Evolutionary conservation across 495 filamentous ascomycete species (phyloP).

Genomic region (Annulohypoxylon maeteangense): DNA sequence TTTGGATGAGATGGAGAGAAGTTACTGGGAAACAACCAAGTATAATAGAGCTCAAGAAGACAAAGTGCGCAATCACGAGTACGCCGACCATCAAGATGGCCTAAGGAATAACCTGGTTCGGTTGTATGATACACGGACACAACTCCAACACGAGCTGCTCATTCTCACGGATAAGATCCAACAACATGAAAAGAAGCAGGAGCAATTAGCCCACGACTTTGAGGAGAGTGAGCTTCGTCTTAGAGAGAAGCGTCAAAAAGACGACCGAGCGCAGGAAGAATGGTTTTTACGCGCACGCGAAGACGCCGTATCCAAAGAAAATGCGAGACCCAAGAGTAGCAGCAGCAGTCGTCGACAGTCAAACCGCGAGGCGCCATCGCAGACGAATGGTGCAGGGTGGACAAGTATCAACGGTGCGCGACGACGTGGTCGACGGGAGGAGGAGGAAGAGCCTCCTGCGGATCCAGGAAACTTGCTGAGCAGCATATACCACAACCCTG

Average conservation of each 20-base stretch:
- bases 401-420: conserved; percentile 46
- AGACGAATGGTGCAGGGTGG: conserved; percentile 35
- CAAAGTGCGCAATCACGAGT: conserved; percentile 21
- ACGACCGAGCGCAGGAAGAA: conserved; percentile 30
- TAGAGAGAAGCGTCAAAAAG: conserved; percentile 27
- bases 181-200: conserved; percentile 33
- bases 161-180: conserved; percentile 22
- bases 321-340: conserved; percentile 29
- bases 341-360: conserved; percentile 19
- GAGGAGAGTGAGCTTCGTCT: conserved; percentile 20
- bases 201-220: conserved; percentile 31
- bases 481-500: conserved; percentile 47
- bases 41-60: conserved; percentile 37
- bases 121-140: conserved; percentile 31
- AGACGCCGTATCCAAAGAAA: conserved; percentile 19
- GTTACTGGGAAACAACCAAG: conserved; percentile 36
- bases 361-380: conserved; percentile 26
- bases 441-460: conserved; percentile 42
- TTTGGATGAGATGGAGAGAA: conserved; percentile 35
- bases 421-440: conserved; percentile 39
- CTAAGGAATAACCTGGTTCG: conserved; percentile 28
- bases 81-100: conserved; percentile 24
- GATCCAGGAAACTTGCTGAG: conserved; percentile 47
- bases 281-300: conserved; percentile 37
- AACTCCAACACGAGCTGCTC: conserved; percentile 29